Percentiles rank a stretch among this genome's conserved stretches.
These are phyloP conservation scores for Endoconidiophora polonica DNA, from an alignment of 2,329 filamentous ascomycete species.

Conservation along the genomic window DNA sequence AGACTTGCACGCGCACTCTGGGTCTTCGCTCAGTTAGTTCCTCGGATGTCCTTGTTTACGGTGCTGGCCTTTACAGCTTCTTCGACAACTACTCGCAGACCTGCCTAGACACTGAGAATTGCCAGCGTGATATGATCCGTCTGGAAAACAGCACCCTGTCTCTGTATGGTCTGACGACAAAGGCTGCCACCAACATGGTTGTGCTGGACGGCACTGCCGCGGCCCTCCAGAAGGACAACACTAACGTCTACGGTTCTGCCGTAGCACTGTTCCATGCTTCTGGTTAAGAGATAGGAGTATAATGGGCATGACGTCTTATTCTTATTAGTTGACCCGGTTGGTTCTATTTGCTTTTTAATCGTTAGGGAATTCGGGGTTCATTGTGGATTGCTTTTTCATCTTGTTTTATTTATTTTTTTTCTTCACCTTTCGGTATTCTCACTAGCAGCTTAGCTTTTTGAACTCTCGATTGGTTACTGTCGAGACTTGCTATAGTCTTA, in stretches of 20 bases:
- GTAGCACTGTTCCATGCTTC: conserved; percentile 32
- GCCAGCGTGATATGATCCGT: conserved; percentile 63
- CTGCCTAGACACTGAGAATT: conserved; percentile 50
- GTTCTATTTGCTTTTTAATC: not conserved
- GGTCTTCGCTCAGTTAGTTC: conserved; percentile 56
- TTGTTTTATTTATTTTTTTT: conserved; percentile 13
- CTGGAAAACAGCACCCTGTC: conserved; percentile 48
- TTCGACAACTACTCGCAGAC: conserved; percentile 65
- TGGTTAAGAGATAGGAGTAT: not conserved
- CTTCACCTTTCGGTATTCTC: not conserved
- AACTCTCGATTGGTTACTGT: not conserved
- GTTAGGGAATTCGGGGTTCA: not conserved
- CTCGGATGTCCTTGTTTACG: conserved; percentile 50
- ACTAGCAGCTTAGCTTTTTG: too few species aligned
- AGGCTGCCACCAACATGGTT: conserved; percentile 59
- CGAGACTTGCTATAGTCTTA: not conserved
- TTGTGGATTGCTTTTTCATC: not conserved
- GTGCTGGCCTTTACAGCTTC: conserved; percentile 65
- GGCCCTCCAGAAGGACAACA: conserved; percentile 42
- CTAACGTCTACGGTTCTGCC: conserved; percentile 48
- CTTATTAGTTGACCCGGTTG: too few species aligned
- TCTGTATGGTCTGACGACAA: conserved; percentile 56
- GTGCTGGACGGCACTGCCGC: conserved; percentile 38
- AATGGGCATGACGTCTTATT: not conserved
- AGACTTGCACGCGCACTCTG: conserved; percentile 54